Percentiles rank a stretch among this genome's conserved stretches.
These are phyloP conservation scores for Triticum aestivum DNA, from an alignment of 176 grass and related monocot species.

Conservation along the genomic window DNA sequence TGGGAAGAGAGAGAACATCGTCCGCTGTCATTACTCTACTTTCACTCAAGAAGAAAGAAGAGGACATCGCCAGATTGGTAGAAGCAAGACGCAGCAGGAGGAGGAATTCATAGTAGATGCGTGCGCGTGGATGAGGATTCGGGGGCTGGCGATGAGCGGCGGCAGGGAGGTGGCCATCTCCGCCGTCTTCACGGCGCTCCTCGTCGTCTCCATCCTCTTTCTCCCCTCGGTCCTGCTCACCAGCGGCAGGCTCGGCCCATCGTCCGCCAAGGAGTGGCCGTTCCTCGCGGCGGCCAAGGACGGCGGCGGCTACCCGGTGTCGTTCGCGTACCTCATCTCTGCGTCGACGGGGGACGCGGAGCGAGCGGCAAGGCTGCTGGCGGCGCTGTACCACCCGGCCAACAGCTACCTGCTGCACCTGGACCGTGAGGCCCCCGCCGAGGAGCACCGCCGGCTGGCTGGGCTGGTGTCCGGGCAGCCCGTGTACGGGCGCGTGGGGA, in stretches of 20 bases:
- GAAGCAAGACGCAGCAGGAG: not conserved
- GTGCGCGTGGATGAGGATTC: slow-evolving; percentile 32
- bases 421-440: slow-evolving; percentile 62
- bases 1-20: not conserved
- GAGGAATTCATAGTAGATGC: slow-evolving; percentile 9
- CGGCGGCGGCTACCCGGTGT: slow-evolving; percentile 46
- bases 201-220: slow-evolving; percentile 74
- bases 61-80: not conserved
- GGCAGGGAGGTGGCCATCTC: slow-evolving; percentile 50
- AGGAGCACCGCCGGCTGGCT: slow-evolving; percentile 62
- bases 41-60: not conserved
- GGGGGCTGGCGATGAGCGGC: slow-evolving; percentile 12
- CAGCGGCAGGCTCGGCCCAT: not conserved
- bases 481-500: slow-evolving; percentile 54
- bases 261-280: not conserved
- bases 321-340: slow-evolving; percentile 94
- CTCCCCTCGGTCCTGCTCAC: slow-evolving; percentile 62
- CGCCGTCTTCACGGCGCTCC: slow-evolving; percentile 50
- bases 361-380: slow-evolving; percentile 56
- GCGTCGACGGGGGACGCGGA: slow-evolving; percentile 67
- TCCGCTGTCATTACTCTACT: not conserved
- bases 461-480: slow-evolving; percentile 50
- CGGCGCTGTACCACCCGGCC: slow-evolving; percentile 87
- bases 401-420: slow-evolving; percentile 94
- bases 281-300: not conserved